Percentiles rank a stretch among this genome's conserved stretches.
Conservation (phyloP, 371 early-diverging fungal species). For the Mortierella sp. region DNA sequence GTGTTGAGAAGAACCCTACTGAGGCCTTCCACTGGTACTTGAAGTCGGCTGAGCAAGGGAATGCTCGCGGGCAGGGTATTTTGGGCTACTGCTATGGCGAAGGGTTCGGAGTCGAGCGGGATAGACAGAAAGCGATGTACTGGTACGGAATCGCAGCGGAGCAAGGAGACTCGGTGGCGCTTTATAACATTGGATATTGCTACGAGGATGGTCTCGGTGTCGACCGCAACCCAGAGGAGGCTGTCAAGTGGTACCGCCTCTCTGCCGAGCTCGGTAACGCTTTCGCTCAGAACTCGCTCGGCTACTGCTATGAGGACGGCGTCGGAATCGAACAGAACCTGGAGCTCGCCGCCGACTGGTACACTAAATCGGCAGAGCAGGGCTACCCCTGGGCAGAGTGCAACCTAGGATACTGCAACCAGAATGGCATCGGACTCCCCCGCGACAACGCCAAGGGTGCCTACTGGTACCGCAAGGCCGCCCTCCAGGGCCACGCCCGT, state of each 20-base stretch:
- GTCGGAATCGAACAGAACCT: constrained; percentile 76
- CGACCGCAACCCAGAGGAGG: constrained; percentile 67
- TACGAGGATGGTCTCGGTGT: constrained; percentile 86
- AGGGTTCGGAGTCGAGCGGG: constrained; percentile 78
- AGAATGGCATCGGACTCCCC: constrained; percentile 79
- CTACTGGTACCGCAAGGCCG: constrained; percentile 81
- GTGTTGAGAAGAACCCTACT: constrained; percentile 63
- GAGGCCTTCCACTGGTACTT: constrained; percentile 72
- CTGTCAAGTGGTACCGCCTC: constrained; percentile 76
- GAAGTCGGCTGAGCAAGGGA: constrained; percentile 64
- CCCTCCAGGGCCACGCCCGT: constrained; percentile 78
- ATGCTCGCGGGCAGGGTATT: constrained; percentile 76
- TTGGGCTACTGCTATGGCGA: constrained; percentile 89
- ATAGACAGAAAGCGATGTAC: constrained; percentile 71
- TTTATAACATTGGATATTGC: constrained; percentile 87
- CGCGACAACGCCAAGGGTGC: constrained; percentile 70
- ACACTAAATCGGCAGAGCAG: constrained; percentile 74
- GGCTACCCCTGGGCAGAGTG: constrained; percentile 85
- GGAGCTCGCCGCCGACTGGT: constrained; percentile 76
- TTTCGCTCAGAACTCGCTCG: constrained; percentile 86
- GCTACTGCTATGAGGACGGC: constrained; percentile 86
- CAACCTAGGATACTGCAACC: constrained; percentile 82
- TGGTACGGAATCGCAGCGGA: constrained; percentile 77
- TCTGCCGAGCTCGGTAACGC: constrained; percentile 82
- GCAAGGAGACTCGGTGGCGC: constrained; percentile 74